A percentile compares a stretch with the other conserved stretches of the same genome.
Evolutionary conservation across 108 stramenopile genomes (phyloP).

Genomic region (Pseudonitzschia delicatissima): DNA sequence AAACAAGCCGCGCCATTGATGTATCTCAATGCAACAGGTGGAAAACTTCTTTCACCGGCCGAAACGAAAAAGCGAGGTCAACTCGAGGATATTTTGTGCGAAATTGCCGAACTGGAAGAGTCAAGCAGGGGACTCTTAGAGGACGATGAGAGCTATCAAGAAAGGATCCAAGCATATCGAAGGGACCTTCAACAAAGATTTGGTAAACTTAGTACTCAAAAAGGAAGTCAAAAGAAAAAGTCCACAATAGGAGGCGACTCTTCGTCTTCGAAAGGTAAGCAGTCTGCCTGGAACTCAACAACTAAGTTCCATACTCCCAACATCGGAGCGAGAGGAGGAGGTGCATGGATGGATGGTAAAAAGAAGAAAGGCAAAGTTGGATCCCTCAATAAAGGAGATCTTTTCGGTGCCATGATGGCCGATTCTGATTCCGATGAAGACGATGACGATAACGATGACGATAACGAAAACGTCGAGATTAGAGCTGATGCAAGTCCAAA

Average conservation of each 20-base stretch:
- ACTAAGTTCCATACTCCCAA: constrained; percentile 16
- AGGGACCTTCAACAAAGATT: constrained; percentile 20
- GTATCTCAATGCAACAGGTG: constrained; percentile 52
- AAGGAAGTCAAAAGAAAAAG: constrained; percentile 8
- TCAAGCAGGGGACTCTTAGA: constrained; percentile 78
- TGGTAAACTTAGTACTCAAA: background rate
- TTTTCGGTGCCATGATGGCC: constrained; percentile 87
- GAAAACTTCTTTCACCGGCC: constrained; percentile 58
- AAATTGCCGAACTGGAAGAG: constrained; percentile 63
- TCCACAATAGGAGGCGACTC: constrained; percentile 4
- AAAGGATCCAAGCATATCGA: constrained; percentile 54
- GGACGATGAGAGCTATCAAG: constrained; percentile 69
- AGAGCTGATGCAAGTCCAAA: background rate
- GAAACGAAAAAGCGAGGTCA: constrained; percentile 64
- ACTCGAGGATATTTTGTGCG: constrained; percentile 62
- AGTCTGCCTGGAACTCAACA: constrained; percentile 39
- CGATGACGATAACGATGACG: constrained; percentile 19
- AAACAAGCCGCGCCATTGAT: constrained; percentile 63
- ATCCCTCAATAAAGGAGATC: constrained; percentile 37
- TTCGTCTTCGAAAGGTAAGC: constrained; percentile 20
- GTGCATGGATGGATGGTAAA: constrained; percentile 24
- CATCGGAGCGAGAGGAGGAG: constrained; percentile 15
- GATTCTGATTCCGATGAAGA: constrained; percentile 14
- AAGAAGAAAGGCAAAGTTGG: constrained; percentile 20
- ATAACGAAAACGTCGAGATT: background rate